Base-by-base conservation (phyloP, 2,329 filamentous ascomycete species). In the Ascocoryne sarcoides region DNA sequence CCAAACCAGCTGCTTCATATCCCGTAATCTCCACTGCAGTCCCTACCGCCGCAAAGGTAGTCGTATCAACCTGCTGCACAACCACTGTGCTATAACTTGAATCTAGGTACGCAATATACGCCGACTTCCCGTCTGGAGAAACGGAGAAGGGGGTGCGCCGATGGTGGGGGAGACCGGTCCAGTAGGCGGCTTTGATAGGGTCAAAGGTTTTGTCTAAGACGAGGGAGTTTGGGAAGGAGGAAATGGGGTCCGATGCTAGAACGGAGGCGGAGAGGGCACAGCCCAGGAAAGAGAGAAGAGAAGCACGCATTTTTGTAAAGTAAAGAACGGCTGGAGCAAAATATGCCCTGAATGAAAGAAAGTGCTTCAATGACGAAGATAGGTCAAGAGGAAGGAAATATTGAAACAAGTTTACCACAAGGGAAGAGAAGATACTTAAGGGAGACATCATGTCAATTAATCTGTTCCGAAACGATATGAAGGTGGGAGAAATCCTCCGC, bases 121-220 rank as follows among this genome's bases (percentile, higher is more conserved):
- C 75, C 3, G 67, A 69, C 43, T 70, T 70, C 44, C 74, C 74
- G 54, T 78, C 68, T 2, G 75, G 74, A 1, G 75, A 78, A 21
- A 76, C 64, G n/a, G 75, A 68, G 46, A 79, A 79, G 4, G 75
- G 75, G 10, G 75, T 79, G 37, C 75, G 69, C 33, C 75, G 71
- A 55, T 79, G 75, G 50, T 79, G 76, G 32, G 73, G 72, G 33
- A 71, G 67, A 15, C 66, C 67, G 10, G 75, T 79, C 75, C 75
- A 79, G 65, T 79, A 79, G 7, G 73, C 68, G 14, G 66, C 65
- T 56, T 75, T 72, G 48, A 79, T 63, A 4, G 75, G 73, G 51
- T 74, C 70, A 60, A 78, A 78, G 23, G 63, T 60, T 46, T 61
- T 60, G 19, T 65, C 61, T n/a, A 79, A 64, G 20, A 65, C 60